Percentiles rank a stretch among this genome's conserved stretches.
phyloP scores from a whole-genome alignment of 331 rosid genomes.

The Erythrophleum ivorense region DNA sequence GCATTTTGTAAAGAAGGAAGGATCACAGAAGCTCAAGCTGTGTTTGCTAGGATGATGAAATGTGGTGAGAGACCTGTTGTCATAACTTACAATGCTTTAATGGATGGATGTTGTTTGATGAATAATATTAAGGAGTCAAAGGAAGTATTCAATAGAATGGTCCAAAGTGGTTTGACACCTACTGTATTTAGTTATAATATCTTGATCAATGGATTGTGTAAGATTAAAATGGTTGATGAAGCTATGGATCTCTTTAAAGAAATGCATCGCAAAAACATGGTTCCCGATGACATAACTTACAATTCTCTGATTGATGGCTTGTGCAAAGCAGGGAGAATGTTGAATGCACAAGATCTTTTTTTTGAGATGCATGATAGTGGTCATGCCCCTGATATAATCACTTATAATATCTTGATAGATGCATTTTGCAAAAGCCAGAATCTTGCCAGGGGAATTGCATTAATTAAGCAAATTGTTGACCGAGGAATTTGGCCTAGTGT shows the following conservation, averaged over 20 bases:
- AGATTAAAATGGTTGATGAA: constrained; percentile 9
- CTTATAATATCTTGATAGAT: constrained; percentile 5
- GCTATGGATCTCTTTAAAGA: background rate
- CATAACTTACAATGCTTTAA: background rate
- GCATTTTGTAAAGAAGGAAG: constrained; percentile 34
- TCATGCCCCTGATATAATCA: background rate
- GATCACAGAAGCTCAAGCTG: background rate
- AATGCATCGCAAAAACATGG: background rate
- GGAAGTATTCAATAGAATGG: background rate
- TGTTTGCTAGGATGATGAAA: background rate
- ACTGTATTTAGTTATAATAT: background rate
- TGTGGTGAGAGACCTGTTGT: background rate
- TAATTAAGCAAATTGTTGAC: background rate
- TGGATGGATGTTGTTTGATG: background rate
- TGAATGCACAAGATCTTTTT: background rate
- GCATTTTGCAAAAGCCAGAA: constrained; percentile 10
- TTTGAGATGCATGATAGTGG: background rate
- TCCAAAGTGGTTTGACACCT: background rate
- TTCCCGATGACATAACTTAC: background rate
- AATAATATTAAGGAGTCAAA: constrained; percentile 1
- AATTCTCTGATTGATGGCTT: constrained; percentile 12
- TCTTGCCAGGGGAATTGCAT: background rate
- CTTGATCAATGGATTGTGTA: constrained; percentile 1
- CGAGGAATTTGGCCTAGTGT: background rate
- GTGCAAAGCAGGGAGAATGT: background rate